Conservation (phyloP, 257 asterid genomes). For the Striga asiatica region DNA sequence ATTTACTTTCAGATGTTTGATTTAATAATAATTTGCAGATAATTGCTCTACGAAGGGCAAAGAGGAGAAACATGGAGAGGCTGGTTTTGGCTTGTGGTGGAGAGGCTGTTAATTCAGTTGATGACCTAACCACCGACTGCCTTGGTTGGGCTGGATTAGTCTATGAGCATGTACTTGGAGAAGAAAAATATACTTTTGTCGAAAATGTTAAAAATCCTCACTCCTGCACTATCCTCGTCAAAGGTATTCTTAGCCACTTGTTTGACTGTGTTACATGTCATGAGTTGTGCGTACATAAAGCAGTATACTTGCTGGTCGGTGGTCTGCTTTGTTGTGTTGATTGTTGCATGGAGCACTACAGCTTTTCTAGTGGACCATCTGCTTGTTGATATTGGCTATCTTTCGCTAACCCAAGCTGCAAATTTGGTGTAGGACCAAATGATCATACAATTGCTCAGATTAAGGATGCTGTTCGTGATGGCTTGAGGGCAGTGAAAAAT, state of each 20-base stretch:
- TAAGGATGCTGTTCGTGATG: slow-evolving; percentile 99
- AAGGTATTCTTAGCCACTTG: slow-evolving; percentile 42
- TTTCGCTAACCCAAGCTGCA: slow-evolving; percentile 10
- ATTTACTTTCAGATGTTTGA: neutral
- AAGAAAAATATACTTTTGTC: slow-evolving; percentile 88
- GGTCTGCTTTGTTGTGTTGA: neutral
- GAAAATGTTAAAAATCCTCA: slow-evolving; percentile 90
- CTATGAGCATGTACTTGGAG: slow-evolving; percentile 96
- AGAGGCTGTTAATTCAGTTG: slow-evolving; percentile 93
- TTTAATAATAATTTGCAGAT: slow-evolving; percentile 31
- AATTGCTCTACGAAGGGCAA: slow-evolving; percentile 91
- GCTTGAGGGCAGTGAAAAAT: slow-evolving; percentile 87
- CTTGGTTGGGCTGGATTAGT: slow-evolving; percentile 99
- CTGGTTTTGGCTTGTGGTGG: slow-evolving; percentile 98
- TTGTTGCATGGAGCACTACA: neutral
- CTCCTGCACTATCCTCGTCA: slow-evolving; percentile 92
- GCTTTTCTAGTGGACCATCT: slow-evolving; percentile 1
- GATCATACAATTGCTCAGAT: slow-evolving; percentile 99
- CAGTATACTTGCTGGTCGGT: too few species aligned
- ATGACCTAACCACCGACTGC: slow-evolving; percentile 74
- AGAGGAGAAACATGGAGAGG: slow-evolving; percentile 95
- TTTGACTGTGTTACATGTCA: neutral
- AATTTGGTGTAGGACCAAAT: slow-evolving; percentile 68
- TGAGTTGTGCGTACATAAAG: too few species aligned
- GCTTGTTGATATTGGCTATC: neutral